A percentile compares a stretch with the other conserved stretches of the same genome.
These are phyloP conservation scores for Herpetomonas tarakana DNA, from an alignment of 208 protist species.

Conservation along the genomic window DNA sequence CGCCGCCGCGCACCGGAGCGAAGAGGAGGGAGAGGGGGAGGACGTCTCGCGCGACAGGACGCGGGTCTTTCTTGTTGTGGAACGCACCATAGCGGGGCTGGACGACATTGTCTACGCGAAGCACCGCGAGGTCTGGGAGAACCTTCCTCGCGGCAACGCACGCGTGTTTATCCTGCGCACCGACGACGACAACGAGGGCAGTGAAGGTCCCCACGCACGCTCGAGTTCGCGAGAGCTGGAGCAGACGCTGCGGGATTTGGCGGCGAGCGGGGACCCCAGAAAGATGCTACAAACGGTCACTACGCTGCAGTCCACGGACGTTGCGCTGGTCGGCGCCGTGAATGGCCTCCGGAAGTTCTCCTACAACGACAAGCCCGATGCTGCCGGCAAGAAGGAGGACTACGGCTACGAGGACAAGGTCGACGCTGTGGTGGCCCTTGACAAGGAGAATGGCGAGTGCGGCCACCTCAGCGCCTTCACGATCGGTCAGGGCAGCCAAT, in stretches of 20 bases:
- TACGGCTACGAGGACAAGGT: slow-evolving; percentile 28
- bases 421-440: slow-evolving; percentile 32
- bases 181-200: background rate
- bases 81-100: slow-evolving; percentile 51
- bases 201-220: background rate
- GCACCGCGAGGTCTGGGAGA: slow-evolving; percentile 50
- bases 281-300: no score
- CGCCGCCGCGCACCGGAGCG: background rate
- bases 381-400: background rate
- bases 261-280: no score
- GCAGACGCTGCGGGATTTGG: background rate
- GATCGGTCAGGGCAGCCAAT: background rate
- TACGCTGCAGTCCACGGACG: background rate
- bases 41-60: slow-evolving; percentile 6
- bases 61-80: slow-evolving; percentile 27
- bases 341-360: slow-evolving; percentile 73
- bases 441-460: slow-evolving; percentile 56
- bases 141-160: slow-evolving; percentile 51
- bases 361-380: slow-evolving; percentile 16
- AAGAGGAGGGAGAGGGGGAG: background rate
- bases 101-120: slow-evolving; percentile 52
- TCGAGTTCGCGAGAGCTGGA: background rate
- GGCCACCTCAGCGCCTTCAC: slow-evolving; percentile 50
- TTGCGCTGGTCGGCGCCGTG: slow-evolving; percentile 22
- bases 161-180: slow-evolving; percentile 22